These are phyloP conservation scores for Mucor velutinosus DNA, from an alignment of 371 early-diverging fungal species.

Conservation along the genomic window DNA sequence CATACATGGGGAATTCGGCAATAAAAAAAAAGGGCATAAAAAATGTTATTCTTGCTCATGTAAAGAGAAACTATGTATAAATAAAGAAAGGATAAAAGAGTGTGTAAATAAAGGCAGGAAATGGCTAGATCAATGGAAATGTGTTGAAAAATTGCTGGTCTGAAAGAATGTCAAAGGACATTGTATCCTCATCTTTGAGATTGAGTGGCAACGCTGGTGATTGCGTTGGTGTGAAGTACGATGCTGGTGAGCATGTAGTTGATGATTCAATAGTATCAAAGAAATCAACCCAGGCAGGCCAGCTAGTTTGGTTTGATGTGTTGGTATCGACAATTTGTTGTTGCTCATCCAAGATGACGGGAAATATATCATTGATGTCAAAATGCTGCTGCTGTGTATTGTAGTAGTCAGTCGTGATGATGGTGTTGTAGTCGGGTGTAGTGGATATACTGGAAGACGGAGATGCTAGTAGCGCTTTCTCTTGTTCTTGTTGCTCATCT, in stretches of 20 bases:
- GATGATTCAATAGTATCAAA: slow-evolving; percentile 17
- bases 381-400: slow-evolving; percentile 2
- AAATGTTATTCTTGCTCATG: not conserved
- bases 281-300: not conserved
- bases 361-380: slow-evolving; percentile 6
- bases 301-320: not conserved
- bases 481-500: not conserved
- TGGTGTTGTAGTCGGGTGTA: not conserved
- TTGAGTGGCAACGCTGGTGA: slow-evolving; percentile 15
- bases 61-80: not conserved
- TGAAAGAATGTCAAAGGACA: not conserved
- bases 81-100: not conserved
- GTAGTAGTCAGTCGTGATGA: not conserved
- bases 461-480: not conserved
- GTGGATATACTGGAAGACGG: not conserved
- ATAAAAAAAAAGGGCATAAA: not conserved
- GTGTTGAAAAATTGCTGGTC: slow-evolving; percentile 4
- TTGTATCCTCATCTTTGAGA: slow-evolving; percentile 9
- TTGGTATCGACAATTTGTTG: not conserved
- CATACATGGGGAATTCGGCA: not conserved
- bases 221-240: slow-evolving; percentile 21
- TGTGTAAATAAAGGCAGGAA: not conserved
- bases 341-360: not conserved
- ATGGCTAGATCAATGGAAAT: not conserved
- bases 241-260: slow-evolving; percentile 15